Evolutionary conservation across 2,329 filamentous ascomycete genomes (phyloP), one percentile per base, ranked within the genome.

Genomic region (Rosellinia necatrix): DNA sequence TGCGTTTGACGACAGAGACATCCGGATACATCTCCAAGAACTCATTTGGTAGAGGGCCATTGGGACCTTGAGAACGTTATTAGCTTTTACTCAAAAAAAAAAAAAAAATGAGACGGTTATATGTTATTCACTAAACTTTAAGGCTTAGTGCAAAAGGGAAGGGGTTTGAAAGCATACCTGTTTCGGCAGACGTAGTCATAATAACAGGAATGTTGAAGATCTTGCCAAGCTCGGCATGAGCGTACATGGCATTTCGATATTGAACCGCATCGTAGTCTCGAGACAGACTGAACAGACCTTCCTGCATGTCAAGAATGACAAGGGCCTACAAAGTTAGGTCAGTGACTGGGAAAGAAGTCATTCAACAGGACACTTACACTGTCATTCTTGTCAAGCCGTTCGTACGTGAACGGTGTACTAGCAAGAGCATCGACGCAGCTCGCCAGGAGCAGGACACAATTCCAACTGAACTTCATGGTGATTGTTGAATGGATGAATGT

Each of bases 31-130:
- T 81, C 10, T 85, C 78, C 4, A 82, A 70, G 59, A 91, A 87
- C 66, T 90, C 88, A 64, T 86, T 83, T 9, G 87, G 85, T 1
- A 91, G 74, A 1, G 81, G 83, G 1, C 89, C 88, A 68, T 91
- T 92, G 46, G 88, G 88, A 3, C 88, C 88, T 72, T 35, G 17
- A 19, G 7, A 30, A 8, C n/a, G 6, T 22, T 10, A 34, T 58
- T 25, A 54, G 50, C 30, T 17, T 29, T 29, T 21, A n/a, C n/a
- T n/a, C n/a, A n/a, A n/a, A n/a, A n/a, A n/a, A n/a, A n/a, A n/a
- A n/a, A n/a, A n/a, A n/a, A n/a, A n/a, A n/a, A n/a, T n/a, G n/a
- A n/a, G n/a, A n/a, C n/a, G n/a, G n/a, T n/a, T n/a, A n/a, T n/a
- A n/a, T n/a, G n/a, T n/a, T n/a, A n/a, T n/a, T n/a, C n/a, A n/a